A percentile compares a stretch with the other conserved stretches of the same genome.
These are phyloP conservation scores for Pisolithus orientalis DNA, from an alignment of 768 basidiomycete genomes.

Conservation along the genomic window DNA sequence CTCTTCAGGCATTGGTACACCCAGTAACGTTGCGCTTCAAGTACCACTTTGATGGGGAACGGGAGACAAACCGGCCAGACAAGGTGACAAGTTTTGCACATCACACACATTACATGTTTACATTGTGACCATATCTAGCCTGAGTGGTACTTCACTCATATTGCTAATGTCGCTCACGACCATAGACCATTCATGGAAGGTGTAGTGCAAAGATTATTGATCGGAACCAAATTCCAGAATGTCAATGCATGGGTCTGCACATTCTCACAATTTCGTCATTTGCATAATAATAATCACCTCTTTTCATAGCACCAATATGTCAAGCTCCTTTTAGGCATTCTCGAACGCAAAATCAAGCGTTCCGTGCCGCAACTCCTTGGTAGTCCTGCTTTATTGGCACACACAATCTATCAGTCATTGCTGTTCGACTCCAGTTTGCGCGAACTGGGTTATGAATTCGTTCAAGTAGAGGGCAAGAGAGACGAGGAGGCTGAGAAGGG, in stretches of 20 bases:
- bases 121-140: conserved; percentile 45
- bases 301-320: conserved; percentile 75
- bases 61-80: conserved; percentile 87
- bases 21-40: conserved; percentile 85
- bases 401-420: conserved; percentile 91
- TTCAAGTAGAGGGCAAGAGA: conserved; percentile 18
- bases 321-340: conserved; percentile 66
- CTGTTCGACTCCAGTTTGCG: conserved; percentile 75
- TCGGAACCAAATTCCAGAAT: conserved; percentile 51
- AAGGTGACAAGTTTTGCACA: conserved; percentile 51
- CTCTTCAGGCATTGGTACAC: conserved; percentile 77
- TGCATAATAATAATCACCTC: not conserved
- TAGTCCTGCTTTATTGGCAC: conserved; percentile 83
- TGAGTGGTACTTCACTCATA: conserved; percentile 94
- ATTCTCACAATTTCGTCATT: not conserved
- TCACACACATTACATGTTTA: not conserved
- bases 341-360: conserved; percentile 67
- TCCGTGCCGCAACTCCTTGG: conserved; percentile 69
- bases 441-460: conserved; percentile 66
- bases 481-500: conserved; percentile 44
- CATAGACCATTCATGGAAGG: conserved; percentile 76
- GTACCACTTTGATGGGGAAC: conserved; percentile 86
- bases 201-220: conserved; percentile 65
- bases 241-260: conserved; percentile 71
- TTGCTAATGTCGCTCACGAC: conserved; percentile 82